Evolutionary conservation across 73 alveolate genomes (phyloP), one percentile per base, ranked within the genome.

Genomic region (Paramecium sonneborni): DNA sequence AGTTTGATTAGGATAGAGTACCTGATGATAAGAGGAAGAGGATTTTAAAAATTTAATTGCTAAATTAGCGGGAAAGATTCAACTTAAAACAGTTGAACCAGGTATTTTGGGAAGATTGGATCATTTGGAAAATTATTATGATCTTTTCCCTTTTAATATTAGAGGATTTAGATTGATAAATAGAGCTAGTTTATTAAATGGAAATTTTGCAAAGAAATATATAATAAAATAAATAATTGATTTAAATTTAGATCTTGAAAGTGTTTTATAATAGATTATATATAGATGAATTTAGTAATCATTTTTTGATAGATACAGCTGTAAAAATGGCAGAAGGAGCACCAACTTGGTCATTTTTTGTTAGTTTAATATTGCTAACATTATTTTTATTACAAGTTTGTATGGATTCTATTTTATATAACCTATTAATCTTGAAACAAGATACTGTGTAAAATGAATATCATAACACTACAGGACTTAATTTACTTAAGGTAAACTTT

Each of bases 271-370:
- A 26, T 18, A 20, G 18, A 24, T 43, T 41, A 79, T 11, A 18
- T 10, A 44, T 79, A 79, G 90, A 38, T 39, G 55, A 79, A 20
- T 79, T 79, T 34, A 23, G 55, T 11, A 79, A 43, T 21, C 90
- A 79, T 79, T 79, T 41, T 44, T 79, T 79, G 39, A 79, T 79
- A 43, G 74, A 79, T 24, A 18, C 74, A 39, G 90, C 90, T 9
- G 72, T 79, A 26, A 18, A 21, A 46, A 79, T 79, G 74, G 23
- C 41, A 23, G 76, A 79, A 43, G 90, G 90, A 44, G 74, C 41
- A 23, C 76, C 90, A 18, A 79, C 69, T 79, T 79, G 90, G 90
- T 39, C 76, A 23, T 79, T 79, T 37, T 79, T 79, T 79, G 90
- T 79, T 20, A 43, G 76, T 46, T 34, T 79, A 24, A 30, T 79